Conservation (phyloP, 371 early-diverging fungal genomes). For the Mortierella sp. region DNA sequence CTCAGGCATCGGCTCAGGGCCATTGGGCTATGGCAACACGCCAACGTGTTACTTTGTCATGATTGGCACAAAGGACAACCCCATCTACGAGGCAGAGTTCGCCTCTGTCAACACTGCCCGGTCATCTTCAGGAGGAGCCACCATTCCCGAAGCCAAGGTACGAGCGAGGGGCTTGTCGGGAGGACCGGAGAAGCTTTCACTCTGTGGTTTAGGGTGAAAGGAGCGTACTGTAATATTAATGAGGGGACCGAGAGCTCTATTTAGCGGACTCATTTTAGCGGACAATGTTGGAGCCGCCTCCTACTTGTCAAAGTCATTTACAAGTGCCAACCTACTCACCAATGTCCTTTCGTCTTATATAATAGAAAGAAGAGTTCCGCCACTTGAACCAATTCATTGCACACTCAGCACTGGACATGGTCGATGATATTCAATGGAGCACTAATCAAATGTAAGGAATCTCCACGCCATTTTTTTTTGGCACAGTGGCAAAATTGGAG, state of each 20-base stretch:
- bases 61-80: constrained; percentile 93
- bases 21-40: constrained; percentile 29
- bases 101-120: constrained; percentile 64
- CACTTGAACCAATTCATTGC: constrained; percentile 97
- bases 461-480: too few species aligned
- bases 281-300: too few species aligned
- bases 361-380: constrained; percentile 84
- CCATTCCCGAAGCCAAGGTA: constrained; percentile 55
- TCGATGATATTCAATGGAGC: constrained; percentile 93
- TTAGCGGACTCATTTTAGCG: too few species aligned
- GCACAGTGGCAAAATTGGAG: not conserved
- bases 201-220: not conserved
- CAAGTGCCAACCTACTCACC: not conserved
- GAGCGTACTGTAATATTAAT: too few species aligned
- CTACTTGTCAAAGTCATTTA: not conserved
- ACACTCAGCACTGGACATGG: constrained; percentile 95
- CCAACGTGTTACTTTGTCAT: constrained; percentile 91
- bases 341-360: not conserved
- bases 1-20: constrained; percentile 49
- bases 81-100: constrained; percentile 94
- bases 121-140: constrained; percentile 35
- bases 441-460: constrained; percentile 80
- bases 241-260: too few species aligned
- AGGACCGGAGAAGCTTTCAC: not conserved
- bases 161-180: not conserved